phyloP scores from a whole-genome alignment of 140 eudicot genomes.

The Erigeron philadelphicus region DNA sequence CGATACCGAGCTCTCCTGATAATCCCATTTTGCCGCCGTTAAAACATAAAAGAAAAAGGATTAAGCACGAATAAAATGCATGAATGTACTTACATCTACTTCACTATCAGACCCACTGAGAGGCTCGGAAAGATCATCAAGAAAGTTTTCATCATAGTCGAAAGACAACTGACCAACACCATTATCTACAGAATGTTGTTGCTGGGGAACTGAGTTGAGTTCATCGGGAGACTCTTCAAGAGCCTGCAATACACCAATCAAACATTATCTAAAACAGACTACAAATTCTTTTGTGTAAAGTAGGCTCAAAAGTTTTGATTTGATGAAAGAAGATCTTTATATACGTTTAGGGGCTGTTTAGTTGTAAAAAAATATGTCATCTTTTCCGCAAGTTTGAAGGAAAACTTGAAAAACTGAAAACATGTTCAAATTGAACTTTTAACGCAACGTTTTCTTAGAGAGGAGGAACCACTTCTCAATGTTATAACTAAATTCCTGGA shows the following conservation, averaged over 20 bases:
- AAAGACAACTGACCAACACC: slow-evolving; percentile 36
- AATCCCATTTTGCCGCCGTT: neutral
- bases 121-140: slow-evolving; percentile 43
- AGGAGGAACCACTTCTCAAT: no score
- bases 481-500: no score
- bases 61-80: neutral
- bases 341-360: no score
- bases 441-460: no score
- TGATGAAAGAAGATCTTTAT: no score
- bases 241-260: slow-evolving; percentile 37
- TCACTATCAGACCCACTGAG: slow-evolving; percentile 40
- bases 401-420: no score
- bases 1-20: no score
- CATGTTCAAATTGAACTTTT: no score
- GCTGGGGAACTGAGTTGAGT: slow-evolving; percentile 25
- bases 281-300: neutral
- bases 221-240: slow-evolving; percentile 34
- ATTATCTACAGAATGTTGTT: slow-evolving; percentile 24
- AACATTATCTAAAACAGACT: neutral
- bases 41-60: neutral
- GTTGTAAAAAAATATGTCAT: no score
- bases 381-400: no score
- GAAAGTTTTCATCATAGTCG: slow-evolving; percentile 39
- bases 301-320: neutral
- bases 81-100: slow-evolving; percentile 29